phyloP scores from a whole-genome alignment of 371 early-diverging fungal genomes.

The Ordospora colligata region DNA sequence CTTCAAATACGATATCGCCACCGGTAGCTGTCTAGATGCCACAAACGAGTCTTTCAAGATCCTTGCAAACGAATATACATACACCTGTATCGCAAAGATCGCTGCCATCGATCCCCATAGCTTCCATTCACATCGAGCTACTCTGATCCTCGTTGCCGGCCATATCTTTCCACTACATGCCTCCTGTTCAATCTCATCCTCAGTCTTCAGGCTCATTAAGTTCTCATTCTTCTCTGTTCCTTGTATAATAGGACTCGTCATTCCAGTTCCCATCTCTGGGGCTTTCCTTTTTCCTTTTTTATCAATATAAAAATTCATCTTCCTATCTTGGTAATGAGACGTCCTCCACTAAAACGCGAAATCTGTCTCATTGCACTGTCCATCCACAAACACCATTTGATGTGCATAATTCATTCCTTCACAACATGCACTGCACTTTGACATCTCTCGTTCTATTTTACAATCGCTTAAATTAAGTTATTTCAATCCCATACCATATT shows the following conservation, averaged over 20 bases:
- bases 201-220: conserved; percentile 1
- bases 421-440: too few species aligned
- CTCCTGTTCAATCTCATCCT: conserved; percentile 51
- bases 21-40: conserved; percentile 42
- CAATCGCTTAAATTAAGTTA: too few species aligned
- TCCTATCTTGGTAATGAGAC: too few species aligned
- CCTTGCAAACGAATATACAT: conserved; percentile 55
- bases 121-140: conserved; percentile 48
- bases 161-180: neutral
- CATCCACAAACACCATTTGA: too few species aligned
- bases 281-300: conserved; percentile 1
- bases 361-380: too few species aligned
- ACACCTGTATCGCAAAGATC: conserved; percentile 47
- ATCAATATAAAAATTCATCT: neutral
- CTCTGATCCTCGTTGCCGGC: conserved; percentile 20
- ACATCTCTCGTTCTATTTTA: too few species aligned
- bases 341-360: too few species aligned
- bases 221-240: too few species aligned
- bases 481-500: too few species aligned
- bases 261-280: neutral
- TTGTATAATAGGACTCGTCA: too few species aligned
- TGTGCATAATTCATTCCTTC: neutral
- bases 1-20: conserved; percentile 55
- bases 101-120: conserved; percentile 50
- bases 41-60: conserved; percentile 56